Conservation (phyloP, 1,284 basidiomycete species). For the Microbotryum silenes-acaulis region DNA sequence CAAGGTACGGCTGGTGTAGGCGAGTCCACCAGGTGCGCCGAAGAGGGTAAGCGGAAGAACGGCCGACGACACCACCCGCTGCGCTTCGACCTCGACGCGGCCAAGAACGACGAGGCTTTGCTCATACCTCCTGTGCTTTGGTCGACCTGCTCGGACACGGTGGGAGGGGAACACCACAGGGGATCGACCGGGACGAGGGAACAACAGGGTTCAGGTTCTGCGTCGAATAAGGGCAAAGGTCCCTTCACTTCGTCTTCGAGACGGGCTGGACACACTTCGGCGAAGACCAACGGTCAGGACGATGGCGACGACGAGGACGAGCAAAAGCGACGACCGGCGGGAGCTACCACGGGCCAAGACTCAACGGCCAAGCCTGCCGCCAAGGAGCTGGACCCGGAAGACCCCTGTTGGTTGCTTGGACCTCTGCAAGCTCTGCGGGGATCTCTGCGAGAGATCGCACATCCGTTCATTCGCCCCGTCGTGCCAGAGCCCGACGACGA, state of each 20-base stretch:
- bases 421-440: background rate
- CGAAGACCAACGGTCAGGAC: background rate
- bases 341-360: background rate
- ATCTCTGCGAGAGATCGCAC: background rate
- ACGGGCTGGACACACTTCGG: too few species aligned
- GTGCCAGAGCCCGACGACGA: background rate
- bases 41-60: conserved; percentile 18
- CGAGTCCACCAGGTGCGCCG: conserved; percentile 3
- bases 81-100: conserved; percentile 10
- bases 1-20: background rate
- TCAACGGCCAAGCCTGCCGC: background rate
- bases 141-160: too few species aligned
- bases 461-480: background rate
- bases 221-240: too few species aligned
- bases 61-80: conserved; percentile 16
- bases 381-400: conserved; percentile 8
- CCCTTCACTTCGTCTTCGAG: too few species aligned
- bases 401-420: conserved; percentile 14
- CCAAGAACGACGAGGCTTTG: too few species aligned
- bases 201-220: too few species aligned
- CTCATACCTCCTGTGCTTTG: too few species aligned
- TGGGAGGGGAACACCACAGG: too few species aligned
- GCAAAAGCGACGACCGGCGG: background rate
- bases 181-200: too few species aligned
- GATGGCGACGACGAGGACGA: background rate